Percentiles rank a stretch among this genome's conserved stretches.
phyloP scores from a whole-genome alignment of 1,139 yeast species.

The Hansenula anomala region DNA sequence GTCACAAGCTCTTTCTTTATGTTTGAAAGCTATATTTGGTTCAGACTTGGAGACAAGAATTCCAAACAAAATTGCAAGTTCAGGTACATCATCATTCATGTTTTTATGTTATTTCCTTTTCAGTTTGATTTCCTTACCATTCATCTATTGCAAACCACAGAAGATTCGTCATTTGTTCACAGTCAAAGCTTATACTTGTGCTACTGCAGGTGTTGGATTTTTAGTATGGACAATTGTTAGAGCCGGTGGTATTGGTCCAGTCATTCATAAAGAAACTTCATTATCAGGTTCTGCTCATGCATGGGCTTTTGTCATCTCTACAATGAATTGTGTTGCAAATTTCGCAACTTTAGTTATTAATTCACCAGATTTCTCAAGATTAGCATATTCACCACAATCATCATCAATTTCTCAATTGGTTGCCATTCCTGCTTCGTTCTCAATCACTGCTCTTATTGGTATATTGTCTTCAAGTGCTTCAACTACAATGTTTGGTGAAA shows the following conservation, averaged over 20 bases:
- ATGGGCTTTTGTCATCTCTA: constrained; percentile 29
- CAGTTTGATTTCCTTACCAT: constrained; percentile 30
- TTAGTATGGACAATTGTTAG: constrained; percentile 32
- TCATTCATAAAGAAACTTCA: constrained; percentile 26
- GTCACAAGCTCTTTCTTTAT: no score
- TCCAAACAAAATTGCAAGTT: constrained; percentile 22
- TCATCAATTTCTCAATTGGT: constrained; percentile 29
- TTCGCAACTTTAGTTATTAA: constrained; percentile 37
- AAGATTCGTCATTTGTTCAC: constrained; percentile 31
- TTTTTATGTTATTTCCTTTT: constrained; percentile 31
- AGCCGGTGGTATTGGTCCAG: constrained; percentile 29
- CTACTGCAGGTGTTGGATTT: constrained; percentile 29
- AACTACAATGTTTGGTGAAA: constrained; percentile 26
- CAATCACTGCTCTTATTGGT: constrained; percentile 28
- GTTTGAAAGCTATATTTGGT: constrained; percentile 40
- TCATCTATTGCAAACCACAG: constrained; percentile 30
- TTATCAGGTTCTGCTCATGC: constrained; percentile 29
- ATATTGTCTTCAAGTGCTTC: constrained; percentile 28
- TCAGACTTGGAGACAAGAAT: constrained; percentile 31
- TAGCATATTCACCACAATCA: constrained; percentile 23
- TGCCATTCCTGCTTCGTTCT: constrained; percentile 29
- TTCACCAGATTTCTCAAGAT: constrained; percentile 35
- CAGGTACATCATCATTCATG: constrained; percentile 31
- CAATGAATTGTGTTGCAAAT: constrained; percentile 30
- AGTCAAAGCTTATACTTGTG: constrained; percentile 29